Base-by-base conservation (phyloP, 331 rosid genomes). In the Saraca asoca region DNA sequence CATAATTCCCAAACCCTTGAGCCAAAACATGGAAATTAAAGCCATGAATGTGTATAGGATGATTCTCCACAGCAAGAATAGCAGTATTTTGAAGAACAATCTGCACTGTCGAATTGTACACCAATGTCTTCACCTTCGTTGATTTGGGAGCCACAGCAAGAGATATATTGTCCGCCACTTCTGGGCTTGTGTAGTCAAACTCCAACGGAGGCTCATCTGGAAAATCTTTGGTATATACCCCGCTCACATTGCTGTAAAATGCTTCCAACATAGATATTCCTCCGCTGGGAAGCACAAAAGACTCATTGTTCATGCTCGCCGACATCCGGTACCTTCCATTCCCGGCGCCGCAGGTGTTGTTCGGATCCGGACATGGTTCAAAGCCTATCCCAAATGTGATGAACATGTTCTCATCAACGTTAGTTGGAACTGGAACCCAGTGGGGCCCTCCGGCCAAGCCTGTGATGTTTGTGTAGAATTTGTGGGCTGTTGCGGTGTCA, bases 271-370 rank as follows among this genome's bases (percentile, higher is more conserved):
- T 85, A 0, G 90, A 85, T n/a, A 29, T 7, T 4, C 20, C 14
- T 16, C 63, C 53, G 24, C 6, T 46, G 0, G 90, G 90, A 15
- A 72, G 11, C 61, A 31, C 43, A 6, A 85, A 85, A 0, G 90
- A 85, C 11, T 74, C 83, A 34, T 85, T 85, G 75, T 82, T 85
- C 90, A 85, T 82, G 79, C 85, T 79, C 16, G 90, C 85, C 12
- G 90, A 82, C 14, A 63, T 0, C 0, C 43, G 53, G 31, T 17
- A 10, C 43, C 43, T 0, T 3, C 0, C 8, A 1, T 0, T 2
- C 0, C 41, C 39, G 4, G 69, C 70, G 0, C 2, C 20, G 12
- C 76, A 71, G 1, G 63, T 6, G 19, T 14, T 0, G 6, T 7
- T 48, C 11, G 6, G 5, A 6, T 9, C 19, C 1, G 35, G 46